These are phyloP conservation scores for Barbatosphaeria neglecta DNA, from an alignment of 495 filamentous ascomycete genomes.

Conservation along the genomic window DNA sequence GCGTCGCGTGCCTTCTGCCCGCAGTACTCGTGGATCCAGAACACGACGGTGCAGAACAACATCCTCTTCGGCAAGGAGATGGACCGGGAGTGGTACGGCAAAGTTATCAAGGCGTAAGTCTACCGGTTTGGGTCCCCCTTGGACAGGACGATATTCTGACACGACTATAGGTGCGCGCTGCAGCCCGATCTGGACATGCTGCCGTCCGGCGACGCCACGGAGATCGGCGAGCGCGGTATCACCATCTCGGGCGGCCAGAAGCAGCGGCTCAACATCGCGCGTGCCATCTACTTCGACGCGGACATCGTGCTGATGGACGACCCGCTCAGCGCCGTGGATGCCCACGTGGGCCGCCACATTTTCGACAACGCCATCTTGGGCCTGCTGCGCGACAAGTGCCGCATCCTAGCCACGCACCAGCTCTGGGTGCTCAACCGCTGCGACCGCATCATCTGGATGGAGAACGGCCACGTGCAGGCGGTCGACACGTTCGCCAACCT, in stretches of 20 bases:
- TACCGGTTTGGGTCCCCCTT: background rate
- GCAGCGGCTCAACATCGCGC: conserved; percentile 71
- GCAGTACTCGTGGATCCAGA: conserved; percentile 97
- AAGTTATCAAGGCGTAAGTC: conserved; percentile 39
- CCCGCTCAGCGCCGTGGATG: conserved; percentile 71
- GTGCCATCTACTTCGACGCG: conserved; percentile 75
- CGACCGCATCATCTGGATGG: conserved; percentile 85
- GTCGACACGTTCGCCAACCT: conserved; percentile 82
- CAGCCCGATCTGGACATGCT: conserved; percentile 65
- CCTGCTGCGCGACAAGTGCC: conserved; percentile 74
- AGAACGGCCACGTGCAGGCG: conserved; percentile 68
- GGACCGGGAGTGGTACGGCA: conserved; percentile 52
- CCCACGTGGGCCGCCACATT: conserved; percentile 84
- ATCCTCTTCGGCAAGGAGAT: conserved; percentile 81
- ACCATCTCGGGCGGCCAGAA: conserved; percentile 78
- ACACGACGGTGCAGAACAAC: conserved; percentile 73
- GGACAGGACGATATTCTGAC: conserved; percentile 18
- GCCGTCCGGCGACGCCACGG: conserved; percentile 57
- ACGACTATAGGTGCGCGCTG: conserved; percentile 48
- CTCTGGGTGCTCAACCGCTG: conserved; percentile 84
- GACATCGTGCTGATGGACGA: conserved; percentile 80
- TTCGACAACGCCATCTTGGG: conserved; percentile 93
- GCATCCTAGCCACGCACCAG: conserved; percentile 90
- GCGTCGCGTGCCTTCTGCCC: conserved; percentile 80
- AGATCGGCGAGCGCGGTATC: conserved; percentile 72